These are phyloP conservation scores for Gnomoniopsis sp. DNA, from an alignment of 2,329 filamentous ascomycete genomes.

Conservation along the genomic window DNA sequence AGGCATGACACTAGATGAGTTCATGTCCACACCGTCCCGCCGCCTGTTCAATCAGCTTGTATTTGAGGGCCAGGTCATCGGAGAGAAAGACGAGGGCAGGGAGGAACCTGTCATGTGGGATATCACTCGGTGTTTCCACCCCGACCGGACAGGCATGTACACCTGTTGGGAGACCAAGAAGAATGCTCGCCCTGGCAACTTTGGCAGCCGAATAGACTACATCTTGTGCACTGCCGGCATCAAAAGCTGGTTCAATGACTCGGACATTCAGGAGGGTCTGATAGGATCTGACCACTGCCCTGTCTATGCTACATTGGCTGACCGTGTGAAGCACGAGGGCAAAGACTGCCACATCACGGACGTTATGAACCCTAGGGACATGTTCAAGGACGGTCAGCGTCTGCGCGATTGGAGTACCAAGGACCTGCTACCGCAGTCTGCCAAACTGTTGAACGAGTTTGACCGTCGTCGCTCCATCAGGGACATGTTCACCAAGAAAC, in stretches of 20 bases:
- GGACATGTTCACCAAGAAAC: conserved; percentile 79
- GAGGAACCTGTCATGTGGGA: conserved; percentile 77
- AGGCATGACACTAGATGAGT: conserved; percentile 65
- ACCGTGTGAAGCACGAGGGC: conserved; percentile 52
- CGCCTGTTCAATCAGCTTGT: conserved; percentile 85
- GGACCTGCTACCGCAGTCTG: conserved; percentile 71
- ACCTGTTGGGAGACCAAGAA: conserved; percentile 96
- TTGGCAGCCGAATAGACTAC: conserved; percentile 90
- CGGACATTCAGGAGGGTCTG: conserved; percentile 89
- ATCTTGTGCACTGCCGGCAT: conserved; percentile 78
- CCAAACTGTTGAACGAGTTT: conserved; percentile 83
- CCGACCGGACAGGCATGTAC: conserved; percentile 82
- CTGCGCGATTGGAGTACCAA: conserved; percentile 63
- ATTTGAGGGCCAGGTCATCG: conserved; percentile 65
- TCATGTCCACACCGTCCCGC: conserved; percentile 67
- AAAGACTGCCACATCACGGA: conserved; percentile 58
- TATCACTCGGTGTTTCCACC: conserved; percentile 77
- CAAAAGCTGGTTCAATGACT: conserved; percentile 73
- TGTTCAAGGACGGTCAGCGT: conserved; percentile 66
- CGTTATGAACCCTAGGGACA: conserved; percentile 71
- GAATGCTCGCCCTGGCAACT: conserved; percentile 94
- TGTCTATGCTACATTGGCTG: conserved; percentile 73
- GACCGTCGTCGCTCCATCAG: conserved; percentile 79
- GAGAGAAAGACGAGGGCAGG: conserved; percentile 64
- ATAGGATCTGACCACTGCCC: conserved; percentile 97